Percentiles rank a stretch among this genome's conserved stretches.
phyloP scores from a whole-genome alignment of 2,329 filamentous ascomycete species.

The Ilyonectria mors-panacis region DNA sequence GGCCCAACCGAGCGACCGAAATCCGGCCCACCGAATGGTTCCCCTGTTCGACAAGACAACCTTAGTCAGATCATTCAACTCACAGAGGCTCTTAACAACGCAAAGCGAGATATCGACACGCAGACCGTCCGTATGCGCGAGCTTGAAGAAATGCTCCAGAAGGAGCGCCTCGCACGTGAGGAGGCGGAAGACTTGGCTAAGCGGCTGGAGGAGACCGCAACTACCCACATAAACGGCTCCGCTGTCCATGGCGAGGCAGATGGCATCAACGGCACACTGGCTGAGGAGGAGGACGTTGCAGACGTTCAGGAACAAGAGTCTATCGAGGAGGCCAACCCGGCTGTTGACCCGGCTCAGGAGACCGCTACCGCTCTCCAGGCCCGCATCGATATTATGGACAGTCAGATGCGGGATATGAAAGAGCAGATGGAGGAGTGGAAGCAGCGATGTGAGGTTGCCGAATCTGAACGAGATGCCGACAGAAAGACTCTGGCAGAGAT shows the following conservation, averaged over 20 bases:
- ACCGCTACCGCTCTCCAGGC: conserved; percentile 65
- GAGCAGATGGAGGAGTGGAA: conserved; percentile 85
- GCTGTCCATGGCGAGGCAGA: conserved; percentile 42
- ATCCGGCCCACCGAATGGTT: conserved; percentile 65
- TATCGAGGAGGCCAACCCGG: conserved; percentile 52
- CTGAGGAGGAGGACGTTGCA: conserved; percentile 38
- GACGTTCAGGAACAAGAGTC: conserved; percentile 47
- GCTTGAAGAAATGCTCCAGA: conserved; percentile 79
- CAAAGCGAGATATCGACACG: conserved; percentile 89
- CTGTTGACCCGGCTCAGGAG: conserved; percentile 57
- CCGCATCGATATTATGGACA: conserved; percentile 82
- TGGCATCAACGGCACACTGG: conserved; percentile 26
- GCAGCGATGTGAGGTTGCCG: conserved; percentile 83
- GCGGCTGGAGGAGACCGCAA: conserved; percentile 72
- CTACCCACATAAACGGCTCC: conserved; percentile 50
- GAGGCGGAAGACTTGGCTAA: conserved; percentile 87
- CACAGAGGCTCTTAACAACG: conserved; percentile 85
- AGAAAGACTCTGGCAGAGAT: conserved; percentile 87
- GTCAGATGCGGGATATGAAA: conserved; percentile 86
- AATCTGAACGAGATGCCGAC: conserved; percentile 80
- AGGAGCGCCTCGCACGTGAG: conserved; percentile 86
- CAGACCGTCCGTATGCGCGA: conserved; percentile 85
- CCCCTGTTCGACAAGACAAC: conserved; percentile 72
- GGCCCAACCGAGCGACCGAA: conserved; percentile 83
- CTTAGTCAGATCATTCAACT: conserved; percentile 85